Base-by-base conservation (phyloP, 2,329 filamentous ascomycete genomes). In the Fusarium succisae region DNA sequence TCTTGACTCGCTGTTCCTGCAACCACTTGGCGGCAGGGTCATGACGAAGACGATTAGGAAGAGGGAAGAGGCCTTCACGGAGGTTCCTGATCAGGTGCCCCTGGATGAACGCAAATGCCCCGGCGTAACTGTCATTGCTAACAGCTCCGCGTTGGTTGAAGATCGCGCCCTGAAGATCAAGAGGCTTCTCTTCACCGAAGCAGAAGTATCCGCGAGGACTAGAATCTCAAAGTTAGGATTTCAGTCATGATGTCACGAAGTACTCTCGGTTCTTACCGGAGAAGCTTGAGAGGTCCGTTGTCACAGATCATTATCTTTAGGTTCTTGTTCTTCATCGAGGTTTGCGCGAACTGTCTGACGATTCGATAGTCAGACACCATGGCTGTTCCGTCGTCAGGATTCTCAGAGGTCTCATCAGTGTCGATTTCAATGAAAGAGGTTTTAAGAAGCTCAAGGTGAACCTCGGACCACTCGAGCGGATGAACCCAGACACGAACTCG, bases 191-290 rank as follows among this genome's bases (percentile, higher is more conserved):
- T 14, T 60, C 51, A 32, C 76, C 66, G 24, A 69, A 78, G 41
- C 69, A 77, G 61, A 78, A 78, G 35, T 69, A 78, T 11, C 74
- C 77, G 26, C 70, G 77, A 13, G 74, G 75, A 15, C 77, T 78
- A 30, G 7, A 9, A 1, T 32, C 22, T 5, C n/a, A 28, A 39
- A 14, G 26, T 61, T 2, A 58, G 39, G 30, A 22, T 14, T 1
- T 12, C n/a, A n/a, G n/a, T n/a, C n/a, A n/a, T n/a, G n/a, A n/a
- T n/a, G n/a, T n/a, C n/a, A n/a, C n/a, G n/a, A n/a, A n/a, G n/a
- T n/a, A n/a, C n/a, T n/a, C 13, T 17, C 1, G 7, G 1, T 28
- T 15, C 71, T n/a, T 61, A 77, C 77, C 76, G 69, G 14, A 69
- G 63, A 9, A 77, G 72, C 22, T 61, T 60, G 2, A 78, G 63